These are phyloP conservation scores for Nepenthes alata DNA, from an alignment of 179 eudicot species.

Conservation along the genomic window DNA sequence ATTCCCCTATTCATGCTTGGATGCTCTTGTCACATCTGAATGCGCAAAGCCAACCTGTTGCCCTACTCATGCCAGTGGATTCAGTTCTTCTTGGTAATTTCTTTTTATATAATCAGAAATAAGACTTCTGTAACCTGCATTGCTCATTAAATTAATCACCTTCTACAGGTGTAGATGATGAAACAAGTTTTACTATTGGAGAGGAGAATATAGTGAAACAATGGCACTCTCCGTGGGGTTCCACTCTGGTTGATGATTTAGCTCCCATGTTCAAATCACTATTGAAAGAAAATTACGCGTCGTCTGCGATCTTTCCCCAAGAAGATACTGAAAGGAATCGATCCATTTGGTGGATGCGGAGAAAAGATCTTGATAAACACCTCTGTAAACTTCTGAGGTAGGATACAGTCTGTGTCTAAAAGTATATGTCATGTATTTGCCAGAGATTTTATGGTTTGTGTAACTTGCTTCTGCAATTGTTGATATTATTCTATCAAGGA, in stretches of 20 bases:
- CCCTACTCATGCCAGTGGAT: conserved; percentile 41
- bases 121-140: background rate
- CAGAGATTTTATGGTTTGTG: too few relatives aligned
- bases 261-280: conserved; percentile 61
- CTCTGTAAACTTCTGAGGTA: conserved; percentile 58
- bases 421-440: too few relatives aligned
- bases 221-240: conserved; percentile 80
- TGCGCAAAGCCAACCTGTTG: conserved; percentile 51
- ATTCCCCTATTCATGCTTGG: conserved; percentile 34
- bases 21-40: conserved; percentile 53
- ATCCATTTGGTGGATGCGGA: conserved; percentile 63
- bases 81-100: conserved; percentile 52
- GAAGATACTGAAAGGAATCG: conserved; percentile 48
- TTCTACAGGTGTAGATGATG: conserved; percentile 22
- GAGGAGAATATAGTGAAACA: conserved; percentile 18
- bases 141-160: background rate
- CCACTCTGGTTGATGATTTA: conserved; percentile 53
- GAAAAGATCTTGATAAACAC: conserved; percentile 54
- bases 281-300: conserved; percentile 49
- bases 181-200: conserved; percentile 20
- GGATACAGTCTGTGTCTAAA: conserved; percentile 1
- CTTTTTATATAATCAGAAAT: background rate
- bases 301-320: conserved; percentile 38
- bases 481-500: background rate
- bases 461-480: too few relatives aligned